These are phyloP conservation scores for Rusavskia elegans DNA, from an alignment of 495 filamentous ascomycete genomes.

Conservation along the genomic window DNA sequence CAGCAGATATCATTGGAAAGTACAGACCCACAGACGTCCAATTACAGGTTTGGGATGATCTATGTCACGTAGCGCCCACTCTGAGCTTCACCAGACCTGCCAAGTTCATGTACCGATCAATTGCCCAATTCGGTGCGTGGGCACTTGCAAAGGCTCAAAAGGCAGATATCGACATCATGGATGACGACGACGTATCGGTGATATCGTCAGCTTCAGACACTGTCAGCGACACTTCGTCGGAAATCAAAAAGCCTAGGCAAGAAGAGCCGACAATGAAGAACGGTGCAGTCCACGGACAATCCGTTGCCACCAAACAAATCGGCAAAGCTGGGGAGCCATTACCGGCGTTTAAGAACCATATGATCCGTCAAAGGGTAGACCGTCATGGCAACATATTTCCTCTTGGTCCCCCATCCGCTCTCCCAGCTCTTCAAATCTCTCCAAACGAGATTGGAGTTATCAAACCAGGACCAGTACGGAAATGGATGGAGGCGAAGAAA, in stretches of 20 bases:
- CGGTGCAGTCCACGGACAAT: slow-evolving; percentile 5
- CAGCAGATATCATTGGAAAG: slow-evolving; percentile 34
- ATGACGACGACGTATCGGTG: slow-evolving; percentile 63
- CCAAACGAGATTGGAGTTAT: slow-evolving; percentile 55
- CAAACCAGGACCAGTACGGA: slow-evolving; percentile 61
- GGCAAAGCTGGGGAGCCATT: slow-evolving; percentile 73
- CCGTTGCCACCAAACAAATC: slow-evolving; percentile 27
- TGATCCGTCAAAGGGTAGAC: slow-evolving; percentile 80
- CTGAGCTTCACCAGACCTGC: slow-evolving; percentile 86
- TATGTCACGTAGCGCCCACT: slow-evolving; percentile 84
- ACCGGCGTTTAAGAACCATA: slow-evolving; percentile 61
- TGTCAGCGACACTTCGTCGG: slow-evolving; percentile 19
- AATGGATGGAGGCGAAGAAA: slow-evolving; percentile 61
- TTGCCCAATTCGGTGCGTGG: slow-evolving; percentile 89
- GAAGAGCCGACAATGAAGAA: slow-evolving; percentile 13
- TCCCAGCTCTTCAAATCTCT: slow-evolving; percentile 45
- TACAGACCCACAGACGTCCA: slow-evolving; percentile 80
- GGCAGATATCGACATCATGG: slow-evolving; percentile 57
- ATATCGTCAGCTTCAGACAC: slow-evolving; percentile 41
- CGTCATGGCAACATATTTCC: slow-evolving; percentile 55
- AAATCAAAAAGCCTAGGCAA: slow-evolving; percentile 12
- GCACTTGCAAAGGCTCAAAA: slow-evolving; percentile 70
- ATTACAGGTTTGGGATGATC: slow-evolving; percentile 89
- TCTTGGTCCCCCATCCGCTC: slow-evolving; percentile 42
- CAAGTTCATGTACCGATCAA: slow-evolving; percentile 81